Evolutionary conservation across 805 yeast genomes (phyloP).

Genomic region (Suhomyces sp.): DNA sequence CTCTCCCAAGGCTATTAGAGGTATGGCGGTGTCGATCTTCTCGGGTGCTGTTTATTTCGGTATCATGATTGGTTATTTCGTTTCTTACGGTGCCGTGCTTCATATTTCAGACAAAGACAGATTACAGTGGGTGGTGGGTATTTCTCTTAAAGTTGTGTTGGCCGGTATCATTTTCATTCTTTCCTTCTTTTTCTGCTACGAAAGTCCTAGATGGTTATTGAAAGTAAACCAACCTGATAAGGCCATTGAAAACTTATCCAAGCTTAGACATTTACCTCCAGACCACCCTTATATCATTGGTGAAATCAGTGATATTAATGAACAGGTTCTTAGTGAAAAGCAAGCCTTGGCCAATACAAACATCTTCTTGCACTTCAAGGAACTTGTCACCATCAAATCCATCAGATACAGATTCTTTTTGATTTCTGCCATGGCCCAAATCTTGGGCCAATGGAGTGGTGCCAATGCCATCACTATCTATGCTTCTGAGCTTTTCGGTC

Average conservation of each 20-base stretch:
- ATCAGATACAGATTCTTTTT: conserved; percentile 22
- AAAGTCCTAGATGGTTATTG: conserved; percentile 26
- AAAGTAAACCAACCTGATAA: conserved; percentile 18
- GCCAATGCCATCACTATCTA: conserved; percentile 27
- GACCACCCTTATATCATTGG: conserved; percentile 26
- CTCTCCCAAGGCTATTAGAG: conserved; percentile 23
- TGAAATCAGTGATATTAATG: conserved; percentile 24
- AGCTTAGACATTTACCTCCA: conserved; percentile 18
- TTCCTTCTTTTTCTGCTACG: conserved; percentile 19
- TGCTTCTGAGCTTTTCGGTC: conserved; percentile 21
- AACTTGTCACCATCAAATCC: conserved; percentile 17
- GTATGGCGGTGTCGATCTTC: conserved; percentile 22
- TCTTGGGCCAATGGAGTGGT: conserved; percentile 28
- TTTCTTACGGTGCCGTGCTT: conserved; percentile 50
- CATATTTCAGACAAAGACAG: conserved; percentile 15
- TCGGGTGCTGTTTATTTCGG: conserved; percentile 27
- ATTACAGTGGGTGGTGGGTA: conserved; percentile 22
- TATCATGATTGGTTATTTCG: conserved; percentile 20
- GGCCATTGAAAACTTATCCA: conserved; percentile 19
- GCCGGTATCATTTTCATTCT: conserved; percentile 21
- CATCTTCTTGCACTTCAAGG: conserved; percentile 13
- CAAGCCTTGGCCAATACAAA: conserved; percentile 16
- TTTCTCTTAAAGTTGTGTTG: conserved; percentile 19
- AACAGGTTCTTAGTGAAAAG: conserved; percentile 19
- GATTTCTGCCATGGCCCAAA: conserved; percentile 17